These are phyloP conservation scores for Xerocomus minutiporus DNA, from an alignment of 1,284 basidiomycete genomes.

Conservation along the genomic window DNA sequence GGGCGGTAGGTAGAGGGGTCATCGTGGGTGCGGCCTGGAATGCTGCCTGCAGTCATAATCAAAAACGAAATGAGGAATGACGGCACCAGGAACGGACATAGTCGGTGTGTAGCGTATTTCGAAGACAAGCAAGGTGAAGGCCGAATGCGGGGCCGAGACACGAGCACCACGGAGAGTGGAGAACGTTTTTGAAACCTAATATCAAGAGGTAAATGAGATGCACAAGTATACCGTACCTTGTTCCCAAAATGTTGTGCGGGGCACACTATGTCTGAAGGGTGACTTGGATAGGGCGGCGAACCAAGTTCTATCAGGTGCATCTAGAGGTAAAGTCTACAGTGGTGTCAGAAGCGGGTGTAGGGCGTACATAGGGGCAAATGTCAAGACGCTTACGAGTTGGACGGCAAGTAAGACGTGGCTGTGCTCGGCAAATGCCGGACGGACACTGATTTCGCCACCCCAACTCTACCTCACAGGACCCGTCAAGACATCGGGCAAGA, in stretches of 20 bases:
- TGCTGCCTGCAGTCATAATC: slow-evolving; percentile 41
- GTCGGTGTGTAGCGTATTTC: slow-evolving; percentile 59
- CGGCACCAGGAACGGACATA: slow-evolving; percentile 17
- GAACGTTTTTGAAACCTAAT: background rate
- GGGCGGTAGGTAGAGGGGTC: slow-evolving; percentile 40
- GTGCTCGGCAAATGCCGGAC: slow-evolving; percentile 25
- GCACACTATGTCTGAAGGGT: background rate
- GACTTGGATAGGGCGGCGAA: too few relatives aligned
- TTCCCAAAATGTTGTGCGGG: too few relatives aligned
- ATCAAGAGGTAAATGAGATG: background rate
- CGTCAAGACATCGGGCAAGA: slow-evolving; percentile 24
- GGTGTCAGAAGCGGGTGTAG: too few relatives aligned
- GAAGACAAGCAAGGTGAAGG: slow-evolving; percentile 49
- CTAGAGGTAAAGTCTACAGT: background rate
- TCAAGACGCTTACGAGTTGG: background rate
- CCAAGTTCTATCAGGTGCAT: too few relatives aligned
- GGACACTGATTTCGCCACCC: slow-evolving; percentile 20
- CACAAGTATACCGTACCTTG: too few relatives aligned
- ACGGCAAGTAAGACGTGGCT: slow-evolving; percentile 17
- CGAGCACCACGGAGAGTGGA: slow-evolving; percentile 1
- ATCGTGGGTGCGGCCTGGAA: slow-evolving; percentile 77
- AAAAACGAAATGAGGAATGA: background rate
- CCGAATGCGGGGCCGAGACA: slow-evolving; percentile 36
- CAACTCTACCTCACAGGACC: slow-evolving; percentile 7
- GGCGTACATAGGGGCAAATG: background rate